These are phyloP conservation scores for Trichophyton schoenleinii DNA, from an alignment of 2,329 filamentous ascomycete species.

Conservation along the genomic window DNA sequence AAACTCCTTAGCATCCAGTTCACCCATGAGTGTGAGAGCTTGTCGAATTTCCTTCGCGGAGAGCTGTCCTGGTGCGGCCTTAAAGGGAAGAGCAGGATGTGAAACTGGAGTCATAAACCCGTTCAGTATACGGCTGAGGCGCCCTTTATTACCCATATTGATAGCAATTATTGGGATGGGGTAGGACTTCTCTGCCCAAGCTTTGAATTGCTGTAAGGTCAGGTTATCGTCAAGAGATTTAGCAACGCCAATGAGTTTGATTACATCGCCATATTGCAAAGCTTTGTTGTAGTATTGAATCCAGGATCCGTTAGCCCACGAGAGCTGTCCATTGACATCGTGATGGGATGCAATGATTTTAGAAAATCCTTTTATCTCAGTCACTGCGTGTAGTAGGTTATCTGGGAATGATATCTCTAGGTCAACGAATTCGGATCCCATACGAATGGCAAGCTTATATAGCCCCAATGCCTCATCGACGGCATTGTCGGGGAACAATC, in stretches of 20 bases:
- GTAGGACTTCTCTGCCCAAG: conserved; percentile 58
- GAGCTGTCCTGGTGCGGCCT: conserved; percentile 85
- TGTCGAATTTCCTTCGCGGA: conserved; percentile 78
- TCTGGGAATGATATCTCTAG: conserved; percentile 79
- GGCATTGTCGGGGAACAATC: conserved; percentile 68
- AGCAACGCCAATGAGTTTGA: conserved; percentile 85
- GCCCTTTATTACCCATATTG: conserved; percentile 84
- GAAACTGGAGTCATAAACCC: conserved; percentile 89
- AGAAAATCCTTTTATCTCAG: conserved; percentile 57
- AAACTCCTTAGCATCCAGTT: conserved; percentile 63
- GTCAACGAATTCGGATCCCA: conserved; percentile 87
- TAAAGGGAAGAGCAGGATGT: conserved; percentile 77
- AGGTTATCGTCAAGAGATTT: conserved; percentile 72
- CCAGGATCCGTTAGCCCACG: conserved; percentile 91
- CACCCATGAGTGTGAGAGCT: conserved; percentile 64
- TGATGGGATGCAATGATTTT: conserved; percentile 93
- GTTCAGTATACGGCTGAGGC: conserved; percentile 82
- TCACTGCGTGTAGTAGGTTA: conserved; percentile 56
- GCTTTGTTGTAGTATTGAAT: conserved; percentile 80
- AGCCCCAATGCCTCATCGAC: conserved; percentile 59
- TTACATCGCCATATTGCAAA: conserved; percentile 77
- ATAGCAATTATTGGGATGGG: conserved; percentile 80
- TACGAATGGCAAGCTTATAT: conserved; percentile 64
- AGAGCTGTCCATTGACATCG: conserved; percentile 64
- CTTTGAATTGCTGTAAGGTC: conserved; percentile 67